Evolutionary conservation across 768 basidiomycete genomes (phyloP).

Genomic region (Hypholoma fasciculare): DNA sequence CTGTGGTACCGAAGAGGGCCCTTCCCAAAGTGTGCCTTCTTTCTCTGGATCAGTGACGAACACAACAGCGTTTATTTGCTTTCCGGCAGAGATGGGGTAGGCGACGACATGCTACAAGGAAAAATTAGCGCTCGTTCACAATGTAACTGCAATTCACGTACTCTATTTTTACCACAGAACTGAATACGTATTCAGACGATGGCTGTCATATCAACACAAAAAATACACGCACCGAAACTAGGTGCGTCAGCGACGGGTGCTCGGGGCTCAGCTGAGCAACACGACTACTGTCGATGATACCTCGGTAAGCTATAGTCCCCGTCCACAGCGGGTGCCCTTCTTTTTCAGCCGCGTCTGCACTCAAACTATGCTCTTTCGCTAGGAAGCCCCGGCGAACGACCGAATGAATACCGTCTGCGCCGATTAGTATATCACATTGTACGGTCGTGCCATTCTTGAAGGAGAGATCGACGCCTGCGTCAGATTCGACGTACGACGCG

Average conservation of each 20-base stretch:
- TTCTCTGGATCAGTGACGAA: conserved; percentile 27
- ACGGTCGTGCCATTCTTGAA: conserved; percentile 49
- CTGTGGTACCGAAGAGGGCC: conserved; percentile 36
- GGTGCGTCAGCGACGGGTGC: conserved; percentile 24
- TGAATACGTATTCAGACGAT: neutral
- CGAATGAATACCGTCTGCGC: conserved; percentile 38
- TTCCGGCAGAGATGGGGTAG: conserved; percentile 33
- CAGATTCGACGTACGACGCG: conserved; percentile 34
- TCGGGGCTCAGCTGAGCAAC: conserved; percentile 22
- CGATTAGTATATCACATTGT: conserved; percentile 50
- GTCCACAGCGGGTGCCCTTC: conserved; percentile 35
- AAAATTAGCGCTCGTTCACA: neutral
- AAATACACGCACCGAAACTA: conserved; percentile 24
- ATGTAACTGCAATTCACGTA: conserved; percentile 7
- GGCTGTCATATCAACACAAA: neutral
- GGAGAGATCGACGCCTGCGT: conserved; percentile 24
- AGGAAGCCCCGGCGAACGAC: conserved; percentile 28
- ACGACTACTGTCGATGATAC: conserved; percentile 25
- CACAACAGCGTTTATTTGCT: conserved; percentile 29
- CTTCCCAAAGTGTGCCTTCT: conserved; percentile 28
- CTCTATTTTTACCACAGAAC: conserved; percentile 33
- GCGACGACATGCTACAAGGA: conserved; percentile 28
- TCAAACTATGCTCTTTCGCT: conserved; percentile 2
- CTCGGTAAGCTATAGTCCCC: conserved; percentile 38
- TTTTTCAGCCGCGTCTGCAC: conserved; percentile 14